phyloP scores from a whole-genome alignment of 2,329 filamentous ascomycete species.

The Volutella citrinella region DNA sequence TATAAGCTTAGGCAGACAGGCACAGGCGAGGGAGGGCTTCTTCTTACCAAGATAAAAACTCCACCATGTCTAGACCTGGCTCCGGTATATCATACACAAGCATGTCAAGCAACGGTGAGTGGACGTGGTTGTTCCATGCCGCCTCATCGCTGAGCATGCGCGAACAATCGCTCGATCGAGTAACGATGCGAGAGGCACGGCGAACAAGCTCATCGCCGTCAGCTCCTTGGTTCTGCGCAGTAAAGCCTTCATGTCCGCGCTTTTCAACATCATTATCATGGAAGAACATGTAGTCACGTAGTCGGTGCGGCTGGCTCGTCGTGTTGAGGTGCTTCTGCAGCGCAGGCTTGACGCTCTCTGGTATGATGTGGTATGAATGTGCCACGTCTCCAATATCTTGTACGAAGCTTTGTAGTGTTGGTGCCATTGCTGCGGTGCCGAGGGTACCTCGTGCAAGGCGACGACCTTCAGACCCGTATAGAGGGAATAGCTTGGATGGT shows the following conservation, averaged over 20 bases:
- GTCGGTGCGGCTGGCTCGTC: background rate
- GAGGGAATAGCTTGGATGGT: slow-evolving; percentile 3
- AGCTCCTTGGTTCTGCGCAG: background rate
- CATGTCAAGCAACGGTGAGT: slow-evolving; percentile 4
- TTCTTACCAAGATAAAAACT: slow-evolving; percentile 3
- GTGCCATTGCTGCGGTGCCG: background rate
- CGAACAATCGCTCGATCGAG: slow-evolving; percentile 2
- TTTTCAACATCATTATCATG: background rate
- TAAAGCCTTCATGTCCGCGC: background rate
- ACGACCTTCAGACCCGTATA: slow-evolving; percentile 3
- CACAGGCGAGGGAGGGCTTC: background rate
- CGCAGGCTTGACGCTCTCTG: background rate
- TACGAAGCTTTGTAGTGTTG: background rate
- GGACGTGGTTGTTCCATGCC: slow-evolving; percentile 6
- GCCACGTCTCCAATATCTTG: slow-evolving; percentile 1
- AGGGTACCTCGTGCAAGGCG: background rate
- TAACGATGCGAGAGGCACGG: background rate
- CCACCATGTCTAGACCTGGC: background rate
- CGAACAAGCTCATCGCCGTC: slow-evolving; percentile 2
- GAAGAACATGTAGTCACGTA: slow-evolving; percentile 3
- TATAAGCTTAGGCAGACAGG: too few species aligned
- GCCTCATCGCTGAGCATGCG: slow-evolving; percentile 6
- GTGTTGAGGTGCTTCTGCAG: background rate
- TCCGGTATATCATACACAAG: slow-evolving; percentile 3
- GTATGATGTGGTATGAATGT: slow-evolving; percentile 1